Conservation (phyloP, 257 asterid species). For the Cruciata laevipes region DNA sequence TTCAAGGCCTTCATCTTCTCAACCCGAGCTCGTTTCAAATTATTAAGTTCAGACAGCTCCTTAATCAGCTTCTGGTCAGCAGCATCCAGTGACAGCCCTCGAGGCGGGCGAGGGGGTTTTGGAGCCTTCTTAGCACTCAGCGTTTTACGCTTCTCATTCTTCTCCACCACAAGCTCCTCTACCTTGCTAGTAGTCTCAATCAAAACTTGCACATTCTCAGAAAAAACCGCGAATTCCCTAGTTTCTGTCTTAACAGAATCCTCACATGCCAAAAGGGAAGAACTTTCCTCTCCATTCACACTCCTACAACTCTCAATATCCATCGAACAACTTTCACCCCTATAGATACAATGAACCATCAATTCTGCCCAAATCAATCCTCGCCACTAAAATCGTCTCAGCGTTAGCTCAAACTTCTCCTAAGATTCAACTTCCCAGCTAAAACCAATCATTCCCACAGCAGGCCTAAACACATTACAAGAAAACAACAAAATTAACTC, state of each 20-base stretch:
- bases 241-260: slow-evolving; percentile 20
- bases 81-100: slow-evolving; percentile 70
- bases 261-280: slow-evolving; percentile 19
- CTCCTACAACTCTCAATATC: slow-evolving; percentile 39
- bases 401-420: neutral
- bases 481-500: neutral
- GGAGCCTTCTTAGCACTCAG: slow-evolving; percentile 65
- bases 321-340: slow-evolving; percentile 35
- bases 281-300: slow-evolving; percentile 24
- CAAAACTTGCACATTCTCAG: slow-evolving; percentile 20
- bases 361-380: neutral
- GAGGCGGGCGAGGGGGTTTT: slow-evolving; percentile 82
- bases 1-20: slow-evolving; percentile 75
- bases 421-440: neutral
- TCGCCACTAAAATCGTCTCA: neutral
- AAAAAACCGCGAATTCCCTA: slow-evolving; percentile 24
- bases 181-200: slow-evolving; percentile 17
- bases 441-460: neutral
- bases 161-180: slow-evolving; percentile 18
- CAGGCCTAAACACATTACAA: neutral
- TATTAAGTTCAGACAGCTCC: slow-evolving; percentile 61
- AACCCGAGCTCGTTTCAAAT: slow-evolving; percentile 64
- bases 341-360: slow-evolving; percentile 32
- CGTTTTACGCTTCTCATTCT: slow-evolving; percentile 50
- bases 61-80: slow-evolving; percentile 79